Evolutionary conservation across 257 asterid genomes (phyloP).

Genomic region (Solanum paucissectum): DNA sequence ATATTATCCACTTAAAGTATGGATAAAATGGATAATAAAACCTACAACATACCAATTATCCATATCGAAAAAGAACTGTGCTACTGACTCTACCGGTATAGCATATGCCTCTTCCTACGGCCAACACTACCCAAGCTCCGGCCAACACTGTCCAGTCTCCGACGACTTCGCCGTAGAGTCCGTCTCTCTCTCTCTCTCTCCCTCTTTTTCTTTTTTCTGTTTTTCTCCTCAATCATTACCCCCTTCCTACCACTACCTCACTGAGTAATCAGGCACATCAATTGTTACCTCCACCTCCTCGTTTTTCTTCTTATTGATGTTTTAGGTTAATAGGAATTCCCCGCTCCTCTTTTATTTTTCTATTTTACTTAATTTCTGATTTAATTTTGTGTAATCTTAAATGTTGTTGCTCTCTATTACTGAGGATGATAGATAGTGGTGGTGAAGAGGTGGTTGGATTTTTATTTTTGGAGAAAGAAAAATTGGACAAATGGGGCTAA

Average conservation of each 20-base stretch:
- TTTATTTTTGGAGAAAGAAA: not conserved
- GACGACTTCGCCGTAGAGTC: not conserved
- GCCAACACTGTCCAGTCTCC: not conserved
- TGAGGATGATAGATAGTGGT: not conserved
- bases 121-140: not conserved
- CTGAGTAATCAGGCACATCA: constrained; percentile 3
- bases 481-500: constrained; percentile 3
- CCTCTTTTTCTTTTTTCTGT: not conserved
- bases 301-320: constrained; percentile 10
- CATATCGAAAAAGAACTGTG: not conserved
- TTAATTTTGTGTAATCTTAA: not conserved
- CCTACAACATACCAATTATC: not conserved
- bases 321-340: not conserved
- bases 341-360: not conserved
- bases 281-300: constrained; percentile 9
- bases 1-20: not conserved
- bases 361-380: not conserved
- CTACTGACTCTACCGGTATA: not conserved
- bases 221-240: not conserved
- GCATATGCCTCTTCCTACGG: not conserved
- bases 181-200: not conserved
- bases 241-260: not conserved
- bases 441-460: not conserved
- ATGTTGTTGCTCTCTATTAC: not conserved
- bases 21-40: not conserved